Base-by-base conservation (phyloP, 2,329 filamentous ascomycete genomes). In the Colletotrichum euphorbiae region DNA sequence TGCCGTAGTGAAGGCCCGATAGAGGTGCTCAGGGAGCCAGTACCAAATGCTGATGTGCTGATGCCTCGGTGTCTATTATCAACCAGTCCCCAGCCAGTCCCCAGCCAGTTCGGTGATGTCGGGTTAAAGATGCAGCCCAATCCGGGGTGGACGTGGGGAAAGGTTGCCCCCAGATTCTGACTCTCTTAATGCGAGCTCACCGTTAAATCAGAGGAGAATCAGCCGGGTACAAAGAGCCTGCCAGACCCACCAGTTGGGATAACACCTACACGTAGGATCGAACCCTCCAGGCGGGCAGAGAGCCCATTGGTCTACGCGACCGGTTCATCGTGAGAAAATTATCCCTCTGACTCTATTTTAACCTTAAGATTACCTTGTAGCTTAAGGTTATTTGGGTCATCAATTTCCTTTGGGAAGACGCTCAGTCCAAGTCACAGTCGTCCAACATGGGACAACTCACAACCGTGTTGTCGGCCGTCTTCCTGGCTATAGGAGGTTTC, bases 401-500 rank as follows among this genome's bases (percentile, higher is more conserved):
- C n/a, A 15, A 42, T 48, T 42, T 19, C 40, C 21, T 28, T n/a
- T 40, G 6, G 13, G 28, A 19, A 54, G 52, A 50, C 21, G 11
- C 33, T 33, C 19, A 2, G 15, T 15, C 36, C 15, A 28, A 24
- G 36, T 40, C 43, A 4, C 3, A 36, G 52, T 42, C 28, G 15
- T 19, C 46, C 43, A 73, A 43, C 48, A 62, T 74, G 42, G 59
- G 70, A 24, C 63, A 36, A 13, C 50, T 62, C 1, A 67, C 63
- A 7, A 67, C 63, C 4, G 63, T 62, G 13, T 51, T 62, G 21
- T 74, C 72, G 9, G 74, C 71, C 54, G 70, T 70, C 59, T 75
- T 75, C 40, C 54, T 74, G 28, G 73, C 72, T 24, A 66, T 75
- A 13, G 73, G 73, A 51, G 74, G 74, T 67, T 75, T 76, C 62